Base-by-base conservation (phyloP, 2,329 filamentous ascomycete genomes). In the Chrysoporthe cubensis region DNA sequence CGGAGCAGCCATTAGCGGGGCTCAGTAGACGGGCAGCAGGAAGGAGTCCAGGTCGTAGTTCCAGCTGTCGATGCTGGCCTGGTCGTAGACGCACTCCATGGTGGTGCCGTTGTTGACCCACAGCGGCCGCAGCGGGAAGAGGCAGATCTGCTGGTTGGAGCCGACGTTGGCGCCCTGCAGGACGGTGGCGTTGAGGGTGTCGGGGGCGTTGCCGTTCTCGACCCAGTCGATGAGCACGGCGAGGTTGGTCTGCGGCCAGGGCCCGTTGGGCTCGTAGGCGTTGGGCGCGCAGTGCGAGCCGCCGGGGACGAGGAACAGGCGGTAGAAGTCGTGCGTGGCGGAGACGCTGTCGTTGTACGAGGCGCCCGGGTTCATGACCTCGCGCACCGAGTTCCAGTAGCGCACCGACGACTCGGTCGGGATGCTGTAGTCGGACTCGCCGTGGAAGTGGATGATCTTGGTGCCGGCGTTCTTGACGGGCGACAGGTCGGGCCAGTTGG, bases 391-490 rank as follows among this genome's bases (percentile, higher is more conserved):
- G 64, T 87, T 78, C 18, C 58, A 67, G 62, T 69, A 68, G 43
- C 40, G 57, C 8, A 84, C 79, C 0, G 83, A 84, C 0, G 80
- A 82, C 3, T 76, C 83, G 1, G 83, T 73, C 7, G 84, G 83
- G 64, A 87, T 78, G 13, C 76, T 78, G n/a, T 75, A 75, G 73
- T 86, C 84, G 1, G 80, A 80, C 74, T 86, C 83, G 63, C 84
- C 84, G 73, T 86, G 84, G 75, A 80, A 83, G 71, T 84, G 82
- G 4, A 87, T 76, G 13, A 87, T 72, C 72, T 86, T 87, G 42
- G 81, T 82, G 26, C 84, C 84, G 0, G 77, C 73, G 0, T 74
- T 69, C 40, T 81, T 75, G 76, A 84, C 82, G 8, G 74, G 70
- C 0, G 78, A 80, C 1, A 87, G 76, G 62, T 85, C 83, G 0